Base-by-base conservation (phyloP, 2,329 filamentous ascomycete genomes). In the Monilinia aucupariae region DNA sequence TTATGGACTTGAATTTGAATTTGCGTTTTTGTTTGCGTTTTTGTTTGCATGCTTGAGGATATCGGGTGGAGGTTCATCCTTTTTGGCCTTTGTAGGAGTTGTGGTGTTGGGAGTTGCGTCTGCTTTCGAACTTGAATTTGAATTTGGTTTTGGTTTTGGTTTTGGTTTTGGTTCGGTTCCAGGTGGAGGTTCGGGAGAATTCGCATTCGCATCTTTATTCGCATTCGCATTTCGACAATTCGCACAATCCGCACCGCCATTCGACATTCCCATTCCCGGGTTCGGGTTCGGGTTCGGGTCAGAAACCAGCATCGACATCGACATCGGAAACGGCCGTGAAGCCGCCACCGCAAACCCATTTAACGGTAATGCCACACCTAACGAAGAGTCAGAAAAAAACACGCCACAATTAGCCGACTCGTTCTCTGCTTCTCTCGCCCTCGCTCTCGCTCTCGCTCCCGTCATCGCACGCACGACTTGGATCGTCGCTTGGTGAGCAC, bases 261-360 rank as follows among this genome's bases (percentile, higher is more conserved):
- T 4, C 27, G 12, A 6, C 45, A 6, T 30, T 6, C 27, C n/a
- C n/a, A n/a, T n/a, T n/a, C n/a, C n/a, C n/a, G n/a, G n/a, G n/a
- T n/a, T 30, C 27, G 20, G 5, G 3, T 22, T 1, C 1, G 9
- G 2, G 8, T 4, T n/a, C 12, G n/a, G 43, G 0, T 22, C 5
- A 22, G n/a, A n/a, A n/a, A n/a, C n/a, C n/a, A n/a, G n/a, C n/a
- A n/a, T n/a, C n/a, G n/a, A n/a, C n/a, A n/a, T n/a, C n/a, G n/a
- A 3, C 3, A 22, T 3, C 1, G 43, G n/a, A 9, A 13, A 5
- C 12, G 10, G 10, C 8, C 3, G 3, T 0, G 30, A 13, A 22
- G 8, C 25, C 8, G 4, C 43, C 20, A 45, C n/a, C 10, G 9
- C 20, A 12, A 45, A n/a, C n/a, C 20, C 43, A 10, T 7, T 22